phyloP scores from a whole-genome alignment of 2,329 filamentous ascomycete species.

The Alternaria longipes region DNA sequence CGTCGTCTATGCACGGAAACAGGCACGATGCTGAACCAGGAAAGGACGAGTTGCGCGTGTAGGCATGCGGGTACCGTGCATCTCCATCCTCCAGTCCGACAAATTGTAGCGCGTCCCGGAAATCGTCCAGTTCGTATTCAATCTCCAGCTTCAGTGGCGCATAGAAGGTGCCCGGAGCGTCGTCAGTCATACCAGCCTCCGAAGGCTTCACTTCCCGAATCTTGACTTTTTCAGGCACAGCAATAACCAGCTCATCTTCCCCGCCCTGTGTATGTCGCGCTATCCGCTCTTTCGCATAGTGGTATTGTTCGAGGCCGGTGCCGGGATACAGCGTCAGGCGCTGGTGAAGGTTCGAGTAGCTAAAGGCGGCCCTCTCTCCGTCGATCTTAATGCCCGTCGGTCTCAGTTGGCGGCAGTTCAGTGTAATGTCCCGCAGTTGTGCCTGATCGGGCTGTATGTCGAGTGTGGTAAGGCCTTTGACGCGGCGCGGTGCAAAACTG shows the following conservation, averaged over 20 bases:
- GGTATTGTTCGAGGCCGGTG: slow-evolving; percentile 76
- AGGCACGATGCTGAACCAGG: slow-evolving; percentile 83
- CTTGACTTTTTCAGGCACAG: slow-evolving; percentile 67
- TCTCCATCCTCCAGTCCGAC: slow-evolving; percentile 84
- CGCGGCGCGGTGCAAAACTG: slow-evolving; percentile 77
- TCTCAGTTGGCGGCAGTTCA: slow-evolving; percentile 71
- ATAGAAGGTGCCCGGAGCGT: slow-evolving; percentile 54
- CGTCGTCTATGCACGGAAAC: slow-evolving; percentile 93
- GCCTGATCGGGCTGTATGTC: slow-evolving; percentile 73
- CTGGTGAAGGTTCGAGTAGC: slow-evolving; percentile 72
- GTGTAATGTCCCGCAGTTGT: slow-evolving; percentile 63
- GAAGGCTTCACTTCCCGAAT: slow-evolving; percentile 69
- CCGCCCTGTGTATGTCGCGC: slow-evolving; percentile 64
- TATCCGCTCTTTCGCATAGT: slow-evolving; percentile 75
- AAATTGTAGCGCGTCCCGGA: slow-evolving; percentile 90
- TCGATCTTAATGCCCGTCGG: slow-evolving; percentile 62
- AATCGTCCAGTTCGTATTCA: slow-evolving; percentile 78
- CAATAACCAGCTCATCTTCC: slow-evolving; percentile 67
- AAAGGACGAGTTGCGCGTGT: slow-evolving; percentile 81
- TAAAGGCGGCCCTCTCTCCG: slow-evolving; percentile 50
- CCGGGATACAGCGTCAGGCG: slow-evolving; percentile 68
- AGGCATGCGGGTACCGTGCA: slow-evolving; percentile 86
- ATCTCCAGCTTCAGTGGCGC: slow-evolving; percentile 72
- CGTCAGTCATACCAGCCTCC: slow-evolving; percentile 50
- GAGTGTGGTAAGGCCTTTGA: slow-evolving; percentile 84